Evolutionary conservation across 192 early-diverging fungal genomes (phyloP).

Genomic region (Coemansia sp.): DNA sequence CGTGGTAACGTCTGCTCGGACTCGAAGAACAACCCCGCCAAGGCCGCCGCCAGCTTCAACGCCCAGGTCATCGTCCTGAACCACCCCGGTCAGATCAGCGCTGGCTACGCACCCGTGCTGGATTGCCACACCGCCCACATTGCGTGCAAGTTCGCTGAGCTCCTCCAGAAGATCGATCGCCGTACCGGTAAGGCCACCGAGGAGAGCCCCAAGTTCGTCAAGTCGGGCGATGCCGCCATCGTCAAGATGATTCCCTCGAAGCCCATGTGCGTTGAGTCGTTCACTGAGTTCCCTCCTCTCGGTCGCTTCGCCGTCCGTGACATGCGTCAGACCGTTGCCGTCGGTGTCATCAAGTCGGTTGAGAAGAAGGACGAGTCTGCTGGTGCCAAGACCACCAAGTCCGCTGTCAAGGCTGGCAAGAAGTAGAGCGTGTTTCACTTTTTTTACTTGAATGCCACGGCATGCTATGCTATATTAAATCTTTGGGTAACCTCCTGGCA

Average conservation of each 20-base stretch:
- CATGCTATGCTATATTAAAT: no score
- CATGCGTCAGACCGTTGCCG: slow-evolving; percentile 95
- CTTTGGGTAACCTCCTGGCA: background rate
- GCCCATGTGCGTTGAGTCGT: slow-evolving; percentile 95
- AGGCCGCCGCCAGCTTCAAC: slow-evolving; percentile 82
- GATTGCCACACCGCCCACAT: slow-evolving; percentile 96
- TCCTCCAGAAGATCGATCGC: slow-evolving; percentile 92
- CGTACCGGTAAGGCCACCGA: slow-evolving; percentile 91
- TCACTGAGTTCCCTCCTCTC: slow-evolving; percentile 87
- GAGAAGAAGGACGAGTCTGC: slow-evolving; percentile 72
- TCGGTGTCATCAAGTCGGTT: slow-evolving; percentile 93
- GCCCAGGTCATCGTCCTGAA: slow-evolving; percentile 96
- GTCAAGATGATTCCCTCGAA: slow-evolving; percentile 93
- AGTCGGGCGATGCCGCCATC: slow-evolving; percentile 91
- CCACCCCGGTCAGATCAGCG: slow-evolving; percentile 92
- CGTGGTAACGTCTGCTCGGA: slow-evolving; percentile 94
- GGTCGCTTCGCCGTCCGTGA: slow-evolving; percentile 97
- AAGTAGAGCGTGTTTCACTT: slow-evolving; percentile 55
- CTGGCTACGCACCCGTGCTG: slow-evolving; percentile 92
- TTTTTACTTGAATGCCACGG: background rate
- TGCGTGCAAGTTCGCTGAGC: slow-evolving; percentile 93
- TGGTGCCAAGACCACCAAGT: slow-evolving; percentile 72
- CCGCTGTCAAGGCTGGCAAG: slow-evolving; percentile 72
- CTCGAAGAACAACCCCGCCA: slow-evolving; percentile 96
- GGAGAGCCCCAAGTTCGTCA: slow-evolving; percentile 92